Percentiles rank a stretch among this genome's conserved stretches.
phyloP scores from a whole-genome alignment of 192 early-diverging fungal species.

The Coemansia sp. region DNA sequence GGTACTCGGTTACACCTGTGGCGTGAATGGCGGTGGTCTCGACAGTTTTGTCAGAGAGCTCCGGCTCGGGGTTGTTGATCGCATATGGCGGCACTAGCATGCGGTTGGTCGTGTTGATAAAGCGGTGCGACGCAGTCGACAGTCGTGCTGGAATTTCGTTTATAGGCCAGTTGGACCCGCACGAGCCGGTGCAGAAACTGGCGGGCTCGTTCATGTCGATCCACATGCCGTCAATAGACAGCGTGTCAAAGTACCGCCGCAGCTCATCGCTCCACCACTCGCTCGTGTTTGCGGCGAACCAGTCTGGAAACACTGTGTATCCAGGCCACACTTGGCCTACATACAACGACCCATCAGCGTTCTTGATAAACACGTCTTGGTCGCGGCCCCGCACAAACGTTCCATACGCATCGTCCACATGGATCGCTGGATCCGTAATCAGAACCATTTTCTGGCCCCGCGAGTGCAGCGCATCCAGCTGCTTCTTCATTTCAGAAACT shows the following conservation, averaged over 20 bases:
- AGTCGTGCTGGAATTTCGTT: constrained; percentile 17
- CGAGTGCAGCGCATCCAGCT: constrained; percentile 52
- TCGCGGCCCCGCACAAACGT: constrained; percentile 57
- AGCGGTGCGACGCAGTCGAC: constrained; percentile 13
- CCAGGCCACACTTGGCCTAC: constrained; percentile 67
- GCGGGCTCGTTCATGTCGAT: constrained; percentile 74
- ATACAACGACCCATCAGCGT: constrained; percentile 54
- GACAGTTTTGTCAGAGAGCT: constrained; percentile 55
- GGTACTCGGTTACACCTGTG: constrained; percentile 54
- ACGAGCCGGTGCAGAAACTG: constrained; percentile 65
- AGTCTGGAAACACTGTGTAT: constrained; percentile 68
- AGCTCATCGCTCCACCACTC: constrained; percentile 57
- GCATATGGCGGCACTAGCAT: constrained; percentile 53
- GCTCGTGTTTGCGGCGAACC: constrained; percentile 57
- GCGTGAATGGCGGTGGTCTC: constrained; percentile 55
- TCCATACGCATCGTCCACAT: constrained; percentile 48
- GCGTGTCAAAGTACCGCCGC: constrained; percentile 24
- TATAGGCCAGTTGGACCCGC: constrained; percentile 37
- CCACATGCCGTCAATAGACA: constrained; percentile 62
- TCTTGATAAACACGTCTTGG: constrained; percentile 61
- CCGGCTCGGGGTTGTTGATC: constrained; percentile 53
- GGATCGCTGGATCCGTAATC: constrained; percentile 68
- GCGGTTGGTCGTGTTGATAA: constrained; percentile 38
- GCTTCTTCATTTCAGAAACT: constrained; percentile 44
- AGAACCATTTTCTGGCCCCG: constrained; percentile 60